Conservation (phyloP, 2,329 filamentous ascomycete genomes). For the Clonostachys sp. region DNA sequence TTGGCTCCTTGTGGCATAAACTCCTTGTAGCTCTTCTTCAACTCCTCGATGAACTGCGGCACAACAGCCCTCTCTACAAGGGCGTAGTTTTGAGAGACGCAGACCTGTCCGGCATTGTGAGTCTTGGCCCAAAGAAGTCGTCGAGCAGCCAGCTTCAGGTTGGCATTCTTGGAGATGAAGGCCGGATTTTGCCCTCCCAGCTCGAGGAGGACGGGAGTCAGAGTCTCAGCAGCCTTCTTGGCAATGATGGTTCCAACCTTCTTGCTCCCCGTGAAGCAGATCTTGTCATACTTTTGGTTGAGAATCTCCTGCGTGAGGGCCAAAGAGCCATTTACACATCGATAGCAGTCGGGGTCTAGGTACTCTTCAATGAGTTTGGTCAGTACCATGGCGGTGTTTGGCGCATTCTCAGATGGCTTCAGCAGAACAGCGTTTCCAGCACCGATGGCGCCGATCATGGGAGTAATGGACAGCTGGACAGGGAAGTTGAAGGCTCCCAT, state of each 20-base stretch:
- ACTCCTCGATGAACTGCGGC: constrained; percentile 65
- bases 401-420: constrained; percentile 84
- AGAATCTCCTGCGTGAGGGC: constrained; percentile 78
- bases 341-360: constrained; percentile 74
- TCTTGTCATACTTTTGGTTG: constrained; percentile 93
- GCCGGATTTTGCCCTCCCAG: constrained; percentile 90
- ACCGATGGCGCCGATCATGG: constrained; percentile 83
- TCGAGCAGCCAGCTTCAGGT: constrained; percentile 75
- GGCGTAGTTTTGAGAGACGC: constrained; percentile 89
- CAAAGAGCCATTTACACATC: constrained; percentile 74
- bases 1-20: constrained; percentile 84
- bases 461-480: constrained; percentile 72
- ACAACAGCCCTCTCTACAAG: constrained; percentile 74
- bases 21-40: constrained; percentile 66
- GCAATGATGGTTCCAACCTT: constrained; percentile 81
- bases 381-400: constrained; percentile 71
- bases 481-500: constrained; percentile 97
- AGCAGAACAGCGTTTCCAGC: constrained; percentile 86
- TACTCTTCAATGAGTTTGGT: constrained; percentile 71
- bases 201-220: constrained; percentile 86
- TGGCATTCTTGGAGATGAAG: constrained; percentile 79
- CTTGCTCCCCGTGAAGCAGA: constrained; percentile 87
- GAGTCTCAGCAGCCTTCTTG: constrained; percentile 81
- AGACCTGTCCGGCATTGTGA: constrained; percentile 84
- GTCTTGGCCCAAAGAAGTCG: constrained; percentile 87